These are phyloP conservation scores for Blastobotrys buckinghamii DNA, from an alignment of 1,139 yeast species.

Conservation along the genomic window DNA sequence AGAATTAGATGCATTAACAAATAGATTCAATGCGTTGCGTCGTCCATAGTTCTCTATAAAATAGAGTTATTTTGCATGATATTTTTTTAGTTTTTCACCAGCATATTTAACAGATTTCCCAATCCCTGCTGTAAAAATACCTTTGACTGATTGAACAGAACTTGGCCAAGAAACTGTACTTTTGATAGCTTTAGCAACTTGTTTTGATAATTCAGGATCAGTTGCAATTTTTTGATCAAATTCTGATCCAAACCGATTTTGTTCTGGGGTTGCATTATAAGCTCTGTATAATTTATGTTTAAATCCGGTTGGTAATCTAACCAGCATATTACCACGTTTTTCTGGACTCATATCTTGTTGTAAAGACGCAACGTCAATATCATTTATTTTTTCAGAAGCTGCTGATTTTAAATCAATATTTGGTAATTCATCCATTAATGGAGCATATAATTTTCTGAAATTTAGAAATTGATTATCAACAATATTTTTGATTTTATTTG, in stretches of 20 bases:
- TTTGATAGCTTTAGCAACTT: slow-evolving; percentile 44
- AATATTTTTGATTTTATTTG: slow-evolving; percentile 78
- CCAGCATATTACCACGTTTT: slow-evolving; percentile 36
- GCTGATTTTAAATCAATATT: slow-evolving; percentile 26
- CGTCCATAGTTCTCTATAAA: slow-evolving; percentile 28
- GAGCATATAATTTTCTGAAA: slow-evolving; percentile 67
- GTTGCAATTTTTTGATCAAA: slow-evolving; percentile 39
- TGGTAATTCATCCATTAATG: slow-evolving; percentile 49
- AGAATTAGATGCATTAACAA: slow-evolving; percentile 47
- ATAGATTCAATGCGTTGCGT: slow-evolving; percentile 48
- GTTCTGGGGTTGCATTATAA: slow-evolving; percentile 23
- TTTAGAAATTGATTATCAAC: slow-evolving; percentile 67
- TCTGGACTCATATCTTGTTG: slow-evolving; percentile 34
- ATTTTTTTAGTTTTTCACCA: slow-evolving; percentile 53
- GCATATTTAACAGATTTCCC: slow-evolving; percentile 70
- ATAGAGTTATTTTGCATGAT: background rate
- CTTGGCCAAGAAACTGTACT: slow-evolving; percentile 66
- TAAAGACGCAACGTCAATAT: slow-evolving; percentile 28
- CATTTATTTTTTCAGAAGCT: slow-evolving; percentile 17
- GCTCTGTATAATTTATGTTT: slow-evolving; percentile 41
- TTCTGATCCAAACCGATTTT: slow-evolving; percentile 20
- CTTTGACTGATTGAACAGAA: slow-evolving; percentile 70
- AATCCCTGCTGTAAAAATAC: slow-evolving; percentile 81
- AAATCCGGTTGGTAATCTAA: slow-evolving; percentile 48
- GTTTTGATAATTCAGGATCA: slow-evolving; percentile 37